Conservation (phyloP, 176 grass and related monocot genomes). For the Oryza meyeriana region DNA sequence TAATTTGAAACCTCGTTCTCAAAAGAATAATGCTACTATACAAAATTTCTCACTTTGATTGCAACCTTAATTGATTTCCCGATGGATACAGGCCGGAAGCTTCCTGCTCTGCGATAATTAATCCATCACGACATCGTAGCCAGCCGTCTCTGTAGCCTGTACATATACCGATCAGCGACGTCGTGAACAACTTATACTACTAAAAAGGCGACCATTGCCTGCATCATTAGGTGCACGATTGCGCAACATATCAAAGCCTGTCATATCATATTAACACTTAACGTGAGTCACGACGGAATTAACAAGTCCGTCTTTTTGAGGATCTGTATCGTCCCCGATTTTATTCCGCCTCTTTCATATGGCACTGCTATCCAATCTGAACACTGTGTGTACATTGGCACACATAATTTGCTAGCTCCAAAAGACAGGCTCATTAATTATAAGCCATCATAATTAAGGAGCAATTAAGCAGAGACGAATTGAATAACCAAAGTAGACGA, state of each 20-base stretch:
- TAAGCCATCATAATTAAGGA: neutral
- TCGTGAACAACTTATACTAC: neutral
- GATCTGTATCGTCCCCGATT: slow-evolving; percentile 25
- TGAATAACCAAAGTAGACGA: neutral
- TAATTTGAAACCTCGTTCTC: neutral
- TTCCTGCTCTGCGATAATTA: neutral
- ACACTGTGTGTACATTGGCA: neutral
- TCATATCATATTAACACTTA: neutral
- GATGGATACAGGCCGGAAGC: neutral
- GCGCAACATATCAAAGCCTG: neutral
- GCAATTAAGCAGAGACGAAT: neutral
- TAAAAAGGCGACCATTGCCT: neutral
- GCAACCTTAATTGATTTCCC: neutral
- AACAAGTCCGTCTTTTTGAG: neutral
- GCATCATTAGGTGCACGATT: neutral
- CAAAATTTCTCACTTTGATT: neutral
- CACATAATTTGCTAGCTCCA: neutral
- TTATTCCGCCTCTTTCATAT: neutral
- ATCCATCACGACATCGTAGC: neutral
- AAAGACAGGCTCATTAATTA: neutral
- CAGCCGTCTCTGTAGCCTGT: neutral
- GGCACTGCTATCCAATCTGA: neutral
- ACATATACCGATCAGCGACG: neutral
- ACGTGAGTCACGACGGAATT: slow-evolving; percentile 8
- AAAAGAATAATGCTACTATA: neutral